Percentiles rank a stretch among this genome's conserved stretches.
phyloP scores from a whole-genome alignment of 202 grass and related monocot genomes.

The Saccharum hybrid region DNA sequence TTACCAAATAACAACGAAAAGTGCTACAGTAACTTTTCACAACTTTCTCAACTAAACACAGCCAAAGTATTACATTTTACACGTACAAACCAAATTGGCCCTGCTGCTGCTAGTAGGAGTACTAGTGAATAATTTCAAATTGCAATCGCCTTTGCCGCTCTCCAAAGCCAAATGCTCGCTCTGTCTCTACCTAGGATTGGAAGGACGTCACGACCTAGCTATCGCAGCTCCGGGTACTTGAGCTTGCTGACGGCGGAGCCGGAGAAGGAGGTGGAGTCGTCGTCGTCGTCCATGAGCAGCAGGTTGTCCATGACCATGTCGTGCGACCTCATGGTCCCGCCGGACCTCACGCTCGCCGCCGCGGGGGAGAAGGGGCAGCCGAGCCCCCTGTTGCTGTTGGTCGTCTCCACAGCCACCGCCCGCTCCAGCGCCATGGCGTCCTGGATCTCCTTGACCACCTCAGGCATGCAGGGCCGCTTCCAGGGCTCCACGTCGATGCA shows the following conservation, averaged over 20 bases:
- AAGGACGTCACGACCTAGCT: background rate
- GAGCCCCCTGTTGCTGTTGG: background rate
- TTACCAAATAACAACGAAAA: no score
- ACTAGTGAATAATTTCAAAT: no score
- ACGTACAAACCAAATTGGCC: no score
- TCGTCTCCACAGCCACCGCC: background rate
- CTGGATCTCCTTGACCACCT: slow-evolving; percentile 91
- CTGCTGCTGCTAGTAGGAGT: no score
- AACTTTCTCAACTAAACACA: no score
- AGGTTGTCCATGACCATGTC: slow-evolving; percentile 58
- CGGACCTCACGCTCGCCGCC: slow-evolving; percentile 15
- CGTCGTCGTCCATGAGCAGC: slow-evolving; percentile 46
- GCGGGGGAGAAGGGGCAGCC: slow-evolving; percentile 41
- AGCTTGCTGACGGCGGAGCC: slow-evolving; percentile 46
- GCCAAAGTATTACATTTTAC: no score
- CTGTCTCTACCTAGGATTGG: no score
- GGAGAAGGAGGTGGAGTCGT: slow-evolving; percentile 26
- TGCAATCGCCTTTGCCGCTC: no score
- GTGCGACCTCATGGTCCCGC: slow-evolving; percentile 46
- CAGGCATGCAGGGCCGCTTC: slow-evolving; percentile 61
- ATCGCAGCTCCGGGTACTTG: slow-evolving; percentile 52
- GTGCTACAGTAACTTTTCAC: no score
- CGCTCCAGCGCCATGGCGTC: slow-evolving; percentile 76
- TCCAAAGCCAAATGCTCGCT: no score
- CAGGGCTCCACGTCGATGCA: slow-evolving; percentile 59